A percentile compares a stretch with the other conserved stretches of the same genome.
Conservation (phyloP, 148 eudicot genomes). For the Cornus suecica region DNA sequence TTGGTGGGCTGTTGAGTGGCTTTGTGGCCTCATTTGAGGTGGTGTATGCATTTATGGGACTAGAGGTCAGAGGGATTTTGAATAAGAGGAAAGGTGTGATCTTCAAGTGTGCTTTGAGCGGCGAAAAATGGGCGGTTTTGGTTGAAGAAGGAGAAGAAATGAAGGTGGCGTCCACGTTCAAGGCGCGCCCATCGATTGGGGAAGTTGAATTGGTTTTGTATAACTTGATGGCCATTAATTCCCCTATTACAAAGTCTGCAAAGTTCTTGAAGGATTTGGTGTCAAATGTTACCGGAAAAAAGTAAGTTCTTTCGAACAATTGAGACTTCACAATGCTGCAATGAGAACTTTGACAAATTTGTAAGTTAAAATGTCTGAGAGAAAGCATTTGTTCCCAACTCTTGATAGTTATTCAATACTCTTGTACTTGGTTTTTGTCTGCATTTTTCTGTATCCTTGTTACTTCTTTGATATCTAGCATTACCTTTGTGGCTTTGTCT, state of each 20-base stretch:
- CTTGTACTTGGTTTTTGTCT: background rate
- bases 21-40: conserved; percentile 80
- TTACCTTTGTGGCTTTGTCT: background rate
- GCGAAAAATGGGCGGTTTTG: conserved; percentile 73
- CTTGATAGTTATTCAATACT: background rate
- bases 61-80: conserved; percentile 84
- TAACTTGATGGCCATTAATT: conserved; percentile 84
- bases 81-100: conserved; percentile 79
- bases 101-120: conserved; percentile 67
- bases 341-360: background rate
- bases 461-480: background rate
- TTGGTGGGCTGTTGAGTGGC: conserved; percentile 44
- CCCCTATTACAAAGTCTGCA: conserved; percentile 82
- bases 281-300: conserved; percentile 77
- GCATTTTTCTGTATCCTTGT: background rate
- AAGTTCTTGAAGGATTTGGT: conserved; percentile 75
- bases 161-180: conserved; percentile 59
- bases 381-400: background rate
- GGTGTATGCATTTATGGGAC: conserved; percentile 81
- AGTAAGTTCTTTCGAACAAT: conserved; percentile 10
- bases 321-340: conserved; percentile 5
- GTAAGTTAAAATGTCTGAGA: conserved; percentile 3
- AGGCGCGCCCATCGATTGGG: conserved; percentile 57
- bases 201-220: conserved; percentile 88
- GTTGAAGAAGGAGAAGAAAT: conserved; percentile 68